Evolutionary conservation across 257 asterid species (phyloP), one percentile per base, ranked within the genome.

Genomic region (Scutellaria barbata): DNA sequence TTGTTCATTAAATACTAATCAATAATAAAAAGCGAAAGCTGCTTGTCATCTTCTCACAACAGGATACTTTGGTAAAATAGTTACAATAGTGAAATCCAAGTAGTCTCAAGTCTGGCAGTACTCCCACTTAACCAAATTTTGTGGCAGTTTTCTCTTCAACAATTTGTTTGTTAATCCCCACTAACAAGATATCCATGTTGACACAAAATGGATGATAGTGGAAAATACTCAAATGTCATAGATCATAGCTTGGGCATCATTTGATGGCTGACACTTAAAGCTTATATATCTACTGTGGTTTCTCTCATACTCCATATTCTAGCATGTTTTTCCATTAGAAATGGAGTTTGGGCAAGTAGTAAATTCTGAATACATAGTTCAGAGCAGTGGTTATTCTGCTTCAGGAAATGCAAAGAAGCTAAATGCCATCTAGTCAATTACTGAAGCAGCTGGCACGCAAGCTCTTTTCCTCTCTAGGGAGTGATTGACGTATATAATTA

Each of bases 191-290:
- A 8, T 61, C 45, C 33, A 39, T 4, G 47, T 30, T 30, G 72
- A 52, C 66, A 18, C 39, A 13, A 6, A 7, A 57, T 9, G 6
- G 35, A 17, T 60, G 12, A 48, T 17, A 22, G 35, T 16, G 11
- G 53, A 69, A 60, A 41, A 39, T 57, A 70, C 48, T 17, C 18
- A 30, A 52, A 12, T 68, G 47, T 62, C 52, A 53, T 13, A 46
- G 69, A 40, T 51, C 48, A 41, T 68, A 50, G 68, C 73, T 46
- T 25, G 56, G 35, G 63, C 74, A 46, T 45, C 66, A 50, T 53
- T 52, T 45, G n/a, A 30, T 56, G 67, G 51, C 59, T 41, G 63
- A 66, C 30, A 33, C 52, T 55, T 16, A 17, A 13, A 0, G 2
- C 16, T 57, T 62, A 7, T 57, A 8, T 40, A 39, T 53, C 8